A percentile compares a stretch with the other conserved stretches of the same genome.
Conservation (phyloP, 768 basidiomycete species). For the Clavulina sp. region DNA sequence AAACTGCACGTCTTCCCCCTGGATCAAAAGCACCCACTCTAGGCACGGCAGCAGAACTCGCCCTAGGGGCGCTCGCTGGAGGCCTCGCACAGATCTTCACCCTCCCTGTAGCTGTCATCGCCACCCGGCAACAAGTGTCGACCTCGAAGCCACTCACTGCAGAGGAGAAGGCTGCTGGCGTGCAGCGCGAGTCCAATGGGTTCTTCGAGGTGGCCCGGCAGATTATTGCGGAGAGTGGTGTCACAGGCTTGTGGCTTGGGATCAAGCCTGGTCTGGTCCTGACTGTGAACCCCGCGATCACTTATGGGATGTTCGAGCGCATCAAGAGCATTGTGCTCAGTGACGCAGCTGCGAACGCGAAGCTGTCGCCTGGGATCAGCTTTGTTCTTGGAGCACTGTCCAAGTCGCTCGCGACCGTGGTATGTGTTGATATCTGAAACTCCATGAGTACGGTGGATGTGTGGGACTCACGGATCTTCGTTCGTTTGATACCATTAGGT, state of each 20-base stretch:
- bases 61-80: constrained; percentile 82
- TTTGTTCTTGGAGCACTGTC: constrained; percentile 84
- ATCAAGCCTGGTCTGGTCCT: constrained; percentile 85
- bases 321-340: constrained; percentile 58
- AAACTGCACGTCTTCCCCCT: constrained; percentile 37
- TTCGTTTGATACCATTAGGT: constrained; percentile 31
- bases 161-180: constrained; percentile 8
- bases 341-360: constrained; percentile 30
- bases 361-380: constrained; percentile 57
- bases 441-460: neutral
- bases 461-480: no score
- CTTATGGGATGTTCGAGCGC: constrained; percentile 87
- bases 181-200: constrained; percentile 27
- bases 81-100: constrained; percentile 95
- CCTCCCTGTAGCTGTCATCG: constrained; percentile 93
- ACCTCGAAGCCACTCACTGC: constrained; percentile 15
- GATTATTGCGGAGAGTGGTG: constrained; percentile 78
- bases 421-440: constrained; percentile 25
- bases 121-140: constrained; percentile 90
- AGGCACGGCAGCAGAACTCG: constrained; percentile 63
- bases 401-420: constrained; percentile 91
- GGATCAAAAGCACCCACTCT: constrained; percentile 42
- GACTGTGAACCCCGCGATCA: constrained; percentile 94
- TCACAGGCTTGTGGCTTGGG: constrained; percentile 82
- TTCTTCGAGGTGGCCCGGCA: constrained; percentile 67